These are phyloP conservation scores for Clathrospora elynae DNA, from an alignment of 2,329 filamentous ascomycete genomes.

Conservation along the genomic window DNA sequence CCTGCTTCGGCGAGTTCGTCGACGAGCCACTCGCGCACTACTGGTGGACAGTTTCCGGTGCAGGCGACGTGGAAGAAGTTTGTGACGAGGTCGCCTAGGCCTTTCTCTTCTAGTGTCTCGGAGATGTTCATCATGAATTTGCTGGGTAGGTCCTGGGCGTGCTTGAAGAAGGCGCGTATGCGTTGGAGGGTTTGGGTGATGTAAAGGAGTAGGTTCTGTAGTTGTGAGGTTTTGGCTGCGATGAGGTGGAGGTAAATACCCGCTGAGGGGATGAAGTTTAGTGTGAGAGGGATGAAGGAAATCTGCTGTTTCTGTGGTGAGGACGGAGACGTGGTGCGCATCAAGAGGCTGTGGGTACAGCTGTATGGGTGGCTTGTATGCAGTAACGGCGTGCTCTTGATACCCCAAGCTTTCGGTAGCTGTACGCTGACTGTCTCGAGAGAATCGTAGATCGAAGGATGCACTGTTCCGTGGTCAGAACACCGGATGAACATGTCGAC, in stretches of 20 bases:
- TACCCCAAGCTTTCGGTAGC: slow-evolving; percentile 51
- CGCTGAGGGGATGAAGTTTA: slow-evolving; percentile 79
- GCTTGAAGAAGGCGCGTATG: slow-evolving; percentile 81
- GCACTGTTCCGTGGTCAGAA: slow-evolving; percentile 70
- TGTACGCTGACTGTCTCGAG: slow-evolving; percentile 75
- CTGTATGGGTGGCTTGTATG: slow-evolving; percentile 75
- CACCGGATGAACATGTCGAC: slow-evolving; percentile 80
- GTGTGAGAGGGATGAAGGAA: slow-evolving; percentile 69
- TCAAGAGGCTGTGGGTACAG: slow-evolving; percentile 76
- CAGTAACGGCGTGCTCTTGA: slow-evolving; percentile 56
- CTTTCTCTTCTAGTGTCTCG: slow-evolving; percentile 71
- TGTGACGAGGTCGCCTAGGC: slow-evolving; percentile 69
- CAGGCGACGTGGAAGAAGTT: slow-evolving; percentile 83
- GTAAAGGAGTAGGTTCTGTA: slow-evolving; percentile 87
- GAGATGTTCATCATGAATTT: slow-evolving; percentile 80
- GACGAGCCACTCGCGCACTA: slow-evolving; percentile 84
- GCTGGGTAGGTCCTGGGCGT: slow-evolving; percentile 75
- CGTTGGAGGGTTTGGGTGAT: slow-evolving; percentile 79
- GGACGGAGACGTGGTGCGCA: slow-evolving; percentile 51
- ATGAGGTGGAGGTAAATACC: slow-evolving; percentile 82
- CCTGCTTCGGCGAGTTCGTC: slow-evolving; percentile 75
- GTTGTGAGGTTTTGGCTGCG: slow-evolving; percentile 81
- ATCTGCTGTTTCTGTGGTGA: slow-evolving; percentile 41
- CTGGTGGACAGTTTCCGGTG: slow-evolving; percentile 77
- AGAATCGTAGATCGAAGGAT: slow-evolving; percentile 83